A percentile compares a stretch with the other conserved stretches of the same genome.
Evolutionary conservation across 257 asterid genomes (phyloP).

Genomic region (Lithospermum erythrorhizon): DNA sequence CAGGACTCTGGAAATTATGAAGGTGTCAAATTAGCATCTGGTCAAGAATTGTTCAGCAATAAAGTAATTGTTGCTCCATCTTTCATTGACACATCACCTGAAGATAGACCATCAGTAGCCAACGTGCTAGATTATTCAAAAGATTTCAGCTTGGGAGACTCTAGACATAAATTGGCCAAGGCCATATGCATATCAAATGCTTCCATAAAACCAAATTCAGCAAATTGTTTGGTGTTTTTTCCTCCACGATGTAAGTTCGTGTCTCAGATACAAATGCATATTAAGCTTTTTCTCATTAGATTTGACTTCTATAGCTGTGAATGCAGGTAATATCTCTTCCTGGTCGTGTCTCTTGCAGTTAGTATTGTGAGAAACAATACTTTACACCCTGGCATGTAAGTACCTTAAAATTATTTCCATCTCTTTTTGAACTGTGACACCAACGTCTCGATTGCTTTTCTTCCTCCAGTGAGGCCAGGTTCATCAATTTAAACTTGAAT

Average conservation of each 20-base stretch:
- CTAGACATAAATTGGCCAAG: constrained; percentile 53
- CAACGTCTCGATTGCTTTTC: neutral
- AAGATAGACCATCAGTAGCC: constrained; percentile 24
- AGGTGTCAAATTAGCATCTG: constrained; percentile 79
- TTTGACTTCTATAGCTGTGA: too few relatives aligned
- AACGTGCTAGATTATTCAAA: constrained; percentile 10
- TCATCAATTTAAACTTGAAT: neutral
- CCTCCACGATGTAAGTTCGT: constrained; percentile 64
- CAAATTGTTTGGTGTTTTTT: constrained; percentile 59
- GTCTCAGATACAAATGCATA: constrained; percentile 6
- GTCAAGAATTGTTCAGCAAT: constrained; percentile 80
- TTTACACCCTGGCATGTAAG: too few relatives aligned
- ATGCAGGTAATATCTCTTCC: too few relatives aligned
- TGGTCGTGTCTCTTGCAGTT: too few relatives aligned
- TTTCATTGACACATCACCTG: constrained; percentile 28
- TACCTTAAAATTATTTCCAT: too few relatives aligned
- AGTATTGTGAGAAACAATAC: too few relatives aligned
- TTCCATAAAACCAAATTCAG: constrained; percentile 46
- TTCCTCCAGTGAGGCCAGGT: neutral
- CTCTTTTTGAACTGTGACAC: constrained; percentile 1
- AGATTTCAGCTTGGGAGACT: constrained; percentile 22
- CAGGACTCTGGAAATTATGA: constrained; percentile 52
- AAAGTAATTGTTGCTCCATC: constrained; percentile 70
- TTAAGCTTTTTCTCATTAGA: constrained; percentile 6
- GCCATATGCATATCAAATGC: constrained; percentile 65